Evolutionary conservation across 2,329 filamentous ascomycete species (phyloP), one percentile per base, ranked within the genome.

Genomic region (Aaosphaeria pasadenensis): DNA sequence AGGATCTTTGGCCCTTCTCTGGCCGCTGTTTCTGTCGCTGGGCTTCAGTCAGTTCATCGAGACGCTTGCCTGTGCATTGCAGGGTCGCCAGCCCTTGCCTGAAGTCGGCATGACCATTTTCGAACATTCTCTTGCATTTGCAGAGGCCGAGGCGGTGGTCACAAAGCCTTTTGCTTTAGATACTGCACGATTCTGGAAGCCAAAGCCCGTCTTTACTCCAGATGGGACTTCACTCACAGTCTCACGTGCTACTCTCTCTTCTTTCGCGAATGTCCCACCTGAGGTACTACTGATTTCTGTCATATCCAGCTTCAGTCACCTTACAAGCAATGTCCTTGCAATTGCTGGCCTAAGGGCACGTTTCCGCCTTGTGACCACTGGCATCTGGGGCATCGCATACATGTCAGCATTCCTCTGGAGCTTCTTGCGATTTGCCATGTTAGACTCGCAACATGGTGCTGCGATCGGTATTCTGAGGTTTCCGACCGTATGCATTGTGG

Each of bases 71-170:
- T 95, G 90, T 67, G 89, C 92, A 7, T 80, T 97, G 5, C 90
- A 96, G 67, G 92, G 92, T 31, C 84, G 88, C 2, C 81, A 84
- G 2, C 82, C 89, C 0, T 83, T 88, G 53, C 87, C 89, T 0
- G 94, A 97, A 71, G 95, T 90, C 1, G 91, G 91, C 13, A 96
- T 97, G 89, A 96, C 91, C 0, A 81, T 96, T 2, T 96, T 97
- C 61, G 94, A 99, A 67, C 91, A 96, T 64, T 96, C 91, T 0
- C 77, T 99, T 6, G 92, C 92, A 2, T 99, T 97, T 72, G 90
- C 92, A 7, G 94, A 99, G 70, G 92, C 92, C 6, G 94, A 99
- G 67, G 87, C 89, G 30, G 88, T 91, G 54, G 85, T 96, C 41
- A 86, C 85, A 58, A 88, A 86, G 55, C 88, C 91, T 44, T 80